Conservation (phyloP, 2,329 filamentous ascomycete species). For the Meredithiella fracta region DNA sequence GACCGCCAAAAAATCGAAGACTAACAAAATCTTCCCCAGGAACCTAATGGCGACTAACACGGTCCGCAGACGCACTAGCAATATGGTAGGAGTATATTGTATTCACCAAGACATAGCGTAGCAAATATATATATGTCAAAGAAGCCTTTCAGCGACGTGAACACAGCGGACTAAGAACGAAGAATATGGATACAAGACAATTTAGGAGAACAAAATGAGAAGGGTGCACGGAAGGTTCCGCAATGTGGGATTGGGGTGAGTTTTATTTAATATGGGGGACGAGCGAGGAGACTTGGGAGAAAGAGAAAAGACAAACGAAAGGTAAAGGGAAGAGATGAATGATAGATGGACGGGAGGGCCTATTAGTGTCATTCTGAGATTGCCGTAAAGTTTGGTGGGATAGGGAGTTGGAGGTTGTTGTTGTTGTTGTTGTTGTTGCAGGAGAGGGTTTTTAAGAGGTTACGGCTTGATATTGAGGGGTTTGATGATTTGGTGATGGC, state of each 20-base stretch:
- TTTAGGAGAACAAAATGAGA: no score
- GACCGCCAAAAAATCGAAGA: background rate
- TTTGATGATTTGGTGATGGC: no score
- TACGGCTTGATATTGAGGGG: no score
- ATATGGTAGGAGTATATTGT: background rate
- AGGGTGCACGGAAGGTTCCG: no score
- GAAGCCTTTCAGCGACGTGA: no score
- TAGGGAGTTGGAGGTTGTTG: no score
- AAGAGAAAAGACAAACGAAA: background rate
- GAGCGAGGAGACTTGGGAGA: background rate
- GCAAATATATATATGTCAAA: background rate
- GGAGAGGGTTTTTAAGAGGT: no score
- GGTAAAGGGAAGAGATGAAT: background rate
- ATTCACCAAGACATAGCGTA: background rate
- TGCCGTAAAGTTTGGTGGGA: no score
- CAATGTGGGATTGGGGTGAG: background rate
- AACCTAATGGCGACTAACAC: background rate
- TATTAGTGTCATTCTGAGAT: background rate
- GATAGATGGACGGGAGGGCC: background rate
- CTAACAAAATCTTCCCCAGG: background rate
- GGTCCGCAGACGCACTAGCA: background rate
- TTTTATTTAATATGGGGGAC: background rate
- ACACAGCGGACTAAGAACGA: no score
- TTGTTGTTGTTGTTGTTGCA: no score
- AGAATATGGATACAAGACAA: no score